Conservation (phyloP, 306 rosid genomes). For the Cucurbita ficifolia region DNA sequence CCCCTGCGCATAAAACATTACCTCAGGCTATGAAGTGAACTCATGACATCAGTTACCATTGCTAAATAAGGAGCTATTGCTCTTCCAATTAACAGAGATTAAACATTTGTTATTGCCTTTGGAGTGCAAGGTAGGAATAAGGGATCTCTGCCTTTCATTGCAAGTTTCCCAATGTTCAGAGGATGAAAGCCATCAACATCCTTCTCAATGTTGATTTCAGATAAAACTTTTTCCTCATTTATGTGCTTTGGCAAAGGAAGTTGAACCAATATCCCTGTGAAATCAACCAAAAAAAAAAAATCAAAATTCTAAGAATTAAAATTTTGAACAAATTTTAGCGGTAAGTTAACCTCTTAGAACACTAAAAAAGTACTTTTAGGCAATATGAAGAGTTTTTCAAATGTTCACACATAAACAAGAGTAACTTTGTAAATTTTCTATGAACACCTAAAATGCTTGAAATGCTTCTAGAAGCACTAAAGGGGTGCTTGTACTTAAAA, state of each 20-base stretch:
- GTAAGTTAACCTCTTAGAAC: background rate
- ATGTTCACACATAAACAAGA: background rate
- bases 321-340: background rate
- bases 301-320: background rate
- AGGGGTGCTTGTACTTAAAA: background rate
- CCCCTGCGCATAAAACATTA: slow-evolving; percentile 31
- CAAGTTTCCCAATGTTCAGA: slow-evolving; percentile 81
- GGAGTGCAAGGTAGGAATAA: slow-evolving; percentile 86
- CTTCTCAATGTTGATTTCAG: slow-evolving; percentile 70
- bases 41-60: background rate
- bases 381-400: background rate
- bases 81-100: background rate
- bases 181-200: slow-evolving; percentile 99
- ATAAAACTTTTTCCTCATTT: slow-evolving; percentile 67
- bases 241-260: slow-evolving; percentile 90
- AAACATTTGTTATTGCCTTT: slow-evolving; percentile 32
- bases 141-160: slow-evolving; percentile 93
- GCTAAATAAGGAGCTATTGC: background rate
- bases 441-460: background rate
- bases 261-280: slow-evolving; percentile 79
- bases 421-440: background rate
- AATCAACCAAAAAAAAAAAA: background rate
- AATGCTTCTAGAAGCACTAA: background rate
- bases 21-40: background rate
- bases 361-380: background rate